These are phyloP conservation scores for Stromatinia cepivora DNA, from an alignment of 2,329 filamentous ascomycete genomes.

Conservation along the genomic window DNA sequence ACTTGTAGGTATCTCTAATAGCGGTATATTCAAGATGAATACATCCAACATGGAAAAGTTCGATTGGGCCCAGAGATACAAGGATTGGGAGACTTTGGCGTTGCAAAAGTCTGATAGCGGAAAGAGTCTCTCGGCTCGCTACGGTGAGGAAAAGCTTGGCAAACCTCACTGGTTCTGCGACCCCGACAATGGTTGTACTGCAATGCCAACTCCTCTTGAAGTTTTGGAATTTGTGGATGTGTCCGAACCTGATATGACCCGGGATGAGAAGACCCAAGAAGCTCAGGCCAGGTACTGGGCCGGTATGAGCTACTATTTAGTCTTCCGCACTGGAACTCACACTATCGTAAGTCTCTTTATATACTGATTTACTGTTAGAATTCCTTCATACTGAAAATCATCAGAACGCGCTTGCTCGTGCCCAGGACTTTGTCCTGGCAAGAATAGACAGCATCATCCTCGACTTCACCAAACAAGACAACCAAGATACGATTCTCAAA, in stretches of 20 bases:
- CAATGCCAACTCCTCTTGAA: background rate
- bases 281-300: slow-evolving; percentile 15
- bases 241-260: background rate
- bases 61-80: background rate
- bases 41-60: background rate
- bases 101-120: background rate
- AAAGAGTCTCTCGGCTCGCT: background rate
- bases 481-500: background rate
- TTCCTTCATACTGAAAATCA: background rate
- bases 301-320: background rate
- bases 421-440: background rate
- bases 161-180: slow-evolving; percentile 8
- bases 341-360: background rate
- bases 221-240: slow-evolving; percentile 8
- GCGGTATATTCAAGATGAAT: background rate
- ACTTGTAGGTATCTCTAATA: background rate
- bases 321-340: background rate
- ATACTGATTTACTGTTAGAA: background rate
- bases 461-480: slow-evolving; percentile 15
- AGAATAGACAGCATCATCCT: slow-evolving; percentile 8
- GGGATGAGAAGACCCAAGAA: background rate
- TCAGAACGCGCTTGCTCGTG: slow-evolving; percentile 1
- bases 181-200: background rate
- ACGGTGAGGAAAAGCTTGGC: slow-evolving; percentile 3
- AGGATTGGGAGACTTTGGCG: background rate